Evolutionary conservation across 2,329 filamentous ascomycete genomes (phyloP).

Genomic region (Rhynchosporium graminicola): DNA sequence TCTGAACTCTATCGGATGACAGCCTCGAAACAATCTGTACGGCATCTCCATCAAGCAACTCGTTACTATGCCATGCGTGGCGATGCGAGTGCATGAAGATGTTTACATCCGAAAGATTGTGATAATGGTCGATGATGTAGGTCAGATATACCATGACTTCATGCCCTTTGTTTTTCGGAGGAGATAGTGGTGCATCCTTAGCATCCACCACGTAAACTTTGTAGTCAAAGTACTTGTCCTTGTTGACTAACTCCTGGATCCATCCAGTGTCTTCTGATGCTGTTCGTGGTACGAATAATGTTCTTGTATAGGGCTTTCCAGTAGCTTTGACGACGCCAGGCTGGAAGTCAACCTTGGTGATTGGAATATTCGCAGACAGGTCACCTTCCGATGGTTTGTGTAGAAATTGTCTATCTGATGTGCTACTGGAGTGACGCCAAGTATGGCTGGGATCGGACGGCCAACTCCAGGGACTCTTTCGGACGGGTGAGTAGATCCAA

Average conservation of each 20-base stretch:
- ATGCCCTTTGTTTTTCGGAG: conserved; percentile 50
- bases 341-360: neutral
- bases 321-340: conserved; percentile 16
- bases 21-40: conserved; percentile 40
- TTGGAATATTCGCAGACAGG: neutral
- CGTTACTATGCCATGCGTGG: conserved; percentile 43
- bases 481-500: conserved; percentile 18
- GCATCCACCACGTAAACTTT: conserved; percentile 36
- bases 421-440: neutral
- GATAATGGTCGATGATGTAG: conserved; percentile 64
- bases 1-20: conserved; percentile 44
- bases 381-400: neutral
- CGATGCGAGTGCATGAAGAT: conserved; percentile 49
- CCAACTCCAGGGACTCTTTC: neutral
- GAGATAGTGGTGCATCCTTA: conserved; percentile 44
- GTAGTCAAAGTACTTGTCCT: conserved; percentile 17
- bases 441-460: neutral
- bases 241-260: conserved; percentile 31
- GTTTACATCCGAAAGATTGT: conserved; percentile 46
- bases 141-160: conserved; percentile 45
- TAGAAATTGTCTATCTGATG: neutral
- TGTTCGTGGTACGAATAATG: conserved; percentile 16
- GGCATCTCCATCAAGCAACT: conserved; percentile 32
- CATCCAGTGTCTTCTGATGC: conserved; percentile 31
- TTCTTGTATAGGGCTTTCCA: conserved; percentile 19